Evolutionary conservation across 2,329 filamentous ascomycete species (phyloP), one percentile per base, ranked within the genome.

Genomic region (Harringtonia lauricola): DNA sequence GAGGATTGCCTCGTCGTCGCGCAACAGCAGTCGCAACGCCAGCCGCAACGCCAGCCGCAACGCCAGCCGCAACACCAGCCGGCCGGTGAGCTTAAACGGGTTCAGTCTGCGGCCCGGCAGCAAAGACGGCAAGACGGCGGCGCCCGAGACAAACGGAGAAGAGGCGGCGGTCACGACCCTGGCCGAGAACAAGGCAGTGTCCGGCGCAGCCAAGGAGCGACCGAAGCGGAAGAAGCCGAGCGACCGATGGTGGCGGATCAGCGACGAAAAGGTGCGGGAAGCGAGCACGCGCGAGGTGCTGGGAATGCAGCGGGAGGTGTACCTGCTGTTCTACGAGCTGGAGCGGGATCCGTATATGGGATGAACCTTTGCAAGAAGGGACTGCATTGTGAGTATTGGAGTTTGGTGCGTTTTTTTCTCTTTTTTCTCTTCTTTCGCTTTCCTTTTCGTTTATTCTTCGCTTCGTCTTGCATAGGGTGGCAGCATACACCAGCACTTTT

Each of bases 181-280:
- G 4, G 19, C 26, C 36, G 24, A 5, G 51, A 44, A 45, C 35
- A 24, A 22, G 26, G 18, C 14, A 10, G 3, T 5, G 7, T 15
- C 13, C 19, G 24, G 17, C 5, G 14, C 24, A 8, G 31, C 15
- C 2, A 26, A 37, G 18, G 14, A n/a, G 53, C 44, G 34, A 51
- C 59, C 36, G 12, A 52, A 47, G n/a, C n/a, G n/a, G 45, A 70
- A 66, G 50, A 79, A 76, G 52, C 63, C 67, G 13, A 74, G 72
- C 36, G 83, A 94, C 56, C 79, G 83, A 34, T 98, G 92, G 92
- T 98, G 92, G 92, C 79, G 92, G 30, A 94, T 98, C 52, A 95
- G 89, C 51, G 92, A 98, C 59, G 92, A 98, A 52, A 95, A 94
- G 63, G 79, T 96, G 55, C 92, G 90, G 58, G 90, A 96, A 63